Base-by-base conservation (phyloP, 2,329 filamentous ascomycete genomes). In the Penicillium sp. region DNA sequence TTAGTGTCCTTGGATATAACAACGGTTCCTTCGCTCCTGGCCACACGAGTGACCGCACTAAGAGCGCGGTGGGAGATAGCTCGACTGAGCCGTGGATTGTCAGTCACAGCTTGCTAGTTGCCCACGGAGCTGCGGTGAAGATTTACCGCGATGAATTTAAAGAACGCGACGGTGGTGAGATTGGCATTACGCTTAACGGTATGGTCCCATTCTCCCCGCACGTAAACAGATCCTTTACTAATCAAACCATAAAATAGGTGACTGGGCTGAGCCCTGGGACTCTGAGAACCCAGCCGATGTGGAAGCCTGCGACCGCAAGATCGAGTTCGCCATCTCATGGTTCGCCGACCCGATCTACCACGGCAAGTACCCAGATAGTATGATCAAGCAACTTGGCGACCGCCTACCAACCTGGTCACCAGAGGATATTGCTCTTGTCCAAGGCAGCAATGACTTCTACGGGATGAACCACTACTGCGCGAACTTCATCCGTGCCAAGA, bases 401-500 rank as follows among this genome's bases (percentile, higher is more conserved):
- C 86, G 90, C 15, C 82, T 96, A 48, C 91, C 91, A 6, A 79
- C 81, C 44, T 94, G 90, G 74, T 91, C 89, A 0, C 75, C 82
- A 0, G 89, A 90, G 64, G 90, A 96, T 71, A 75, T 80, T 25
- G 84, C 84, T 2, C 80, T 94, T n/a, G 86, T 96, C 45, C 82
- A 88, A 69, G 90, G 89, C n/a, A 91, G 88, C 71, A 94, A 94
- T 74, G 91, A 96, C 79, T 96, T 96, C 77, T 96, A 96, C 75
- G 91, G 90, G 74, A 93, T 93, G 90, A 96, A 96, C 81, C 89
- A 92, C 81, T 96, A 96, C 81, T 93, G 90, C 50, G 89, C 90
- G 70, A 90, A 94, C 81, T 96, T 90, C 78, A 87, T 96, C 78
- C 87, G 86, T 73, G 87, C 93, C 77, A 85, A 86, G 69, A 81